Evolutionary conservation across 2,329 filamentous ascomycete genomes (phyloP).

Genomic region (Cladophialophora immunda): DNA sequence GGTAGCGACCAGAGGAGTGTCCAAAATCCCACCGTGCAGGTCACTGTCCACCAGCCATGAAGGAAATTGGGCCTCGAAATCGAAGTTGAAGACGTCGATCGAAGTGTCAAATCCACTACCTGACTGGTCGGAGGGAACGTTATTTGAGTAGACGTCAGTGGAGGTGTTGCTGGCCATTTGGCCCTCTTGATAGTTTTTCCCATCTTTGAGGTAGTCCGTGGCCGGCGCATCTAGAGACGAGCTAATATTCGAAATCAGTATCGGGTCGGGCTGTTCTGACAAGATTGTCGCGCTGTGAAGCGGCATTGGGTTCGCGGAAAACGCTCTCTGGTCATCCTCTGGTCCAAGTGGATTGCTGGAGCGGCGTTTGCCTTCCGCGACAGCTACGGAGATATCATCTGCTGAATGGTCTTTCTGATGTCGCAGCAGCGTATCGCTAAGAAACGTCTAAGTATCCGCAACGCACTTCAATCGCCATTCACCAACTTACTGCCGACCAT

Average conservation of each 20-base stretch:
- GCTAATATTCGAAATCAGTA: conserved; percentile 6
- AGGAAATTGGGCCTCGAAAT: conserved; percentile 35
- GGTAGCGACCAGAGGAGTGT: conserved; percentile 32
- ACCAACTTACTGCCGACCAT: conserved; percentile 36
- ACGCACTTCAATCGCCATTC: neutral
- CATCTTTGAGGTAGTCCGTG: neutral
- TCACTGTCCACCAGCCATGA: conserved; percentile 36
- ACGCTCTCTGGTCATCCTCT: conserved; percentile 6
- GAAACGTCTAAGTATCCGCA: conserved; percentile 1
- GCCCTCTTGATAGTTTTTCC: neutral
- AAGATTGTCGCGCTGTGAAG: conserved; percentile 5
- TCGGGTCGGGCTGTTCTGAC: neutral
- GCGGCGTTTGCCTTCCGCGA: neutral
- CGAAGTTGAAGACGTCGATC: conserved; percentile 31
- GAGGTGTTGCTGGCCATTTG: conserved; percentile 13
- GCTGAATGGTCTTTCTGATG: conserved; percentile 35
- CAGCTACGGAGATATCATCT: conserved; percentile 14
- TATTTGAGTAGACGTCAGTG: conserved; percentile 15
- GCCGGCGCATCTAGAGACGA: conserved; percentile 6
- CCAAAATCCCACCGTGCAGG: conserved; percentile 31
- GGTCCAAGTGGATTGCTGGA: conserved; percentile 3
- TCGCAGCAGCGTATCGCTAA: conserved; percentile 36
- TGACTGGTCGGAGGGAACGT: conserved; percentile 15
- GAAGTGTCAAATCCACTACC: conserved; percentile 21
- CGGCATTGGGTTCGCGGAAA: conserved; percentile 9